phyloP scores from a whole-genome alignment of 176 grass and related monocot genomes.

The Alloteropsis semialata region DNA sequence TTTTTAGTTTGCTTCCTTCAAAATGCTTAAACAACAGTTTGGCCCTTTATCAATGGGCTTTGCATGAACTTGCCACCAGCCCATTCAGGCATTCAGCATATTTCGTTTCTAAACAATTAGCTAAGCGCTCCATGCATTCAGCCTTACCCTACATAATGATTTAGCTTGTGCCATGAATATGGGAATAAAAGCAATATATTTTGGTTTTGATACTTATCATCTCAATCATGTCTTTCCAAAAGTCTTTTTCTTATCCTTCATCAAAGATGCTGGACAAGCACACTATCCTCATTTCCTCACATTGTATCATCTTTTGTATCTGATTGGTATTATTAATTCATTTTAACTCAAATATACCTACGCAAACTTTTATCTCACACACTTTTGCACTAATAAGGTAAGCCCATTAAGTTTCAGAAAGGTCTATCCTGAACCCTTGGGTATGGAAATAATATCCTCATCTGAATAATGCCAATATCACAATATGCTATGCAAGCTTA shows the following conservation, averaged over 20 bases:
- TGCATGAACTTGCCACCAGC: not conserved
- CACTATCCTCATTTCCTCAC: not conserved
- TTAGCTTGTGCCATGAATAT: not conserved
- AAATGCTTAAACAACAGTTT: conserved; percentile 9
- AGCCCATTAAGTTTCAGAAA: conserved; percentile 17
- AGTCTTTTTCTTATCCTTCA: conserved; percentile 11
- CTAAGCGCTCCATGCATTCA: conserved; percentile 16
- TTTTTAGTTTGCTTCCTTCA: conserved; percentile 17
- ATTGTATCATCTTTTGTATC: conserved; percentile 6
- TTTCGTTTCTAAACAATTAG: not conserved
- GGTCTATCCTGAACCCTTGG: not conserved
- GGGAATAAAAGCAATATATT: not conserved
- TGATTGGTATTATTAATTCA: not conserved
- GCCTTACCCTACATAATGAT: not conserved
- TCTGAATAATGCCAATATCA: not conserved
- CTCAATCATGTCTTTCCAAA: not conserved
- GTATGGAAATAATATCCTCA: not conserved
- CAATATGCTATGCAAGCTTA: not conserved
- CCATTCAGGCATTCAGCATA: not conserved
- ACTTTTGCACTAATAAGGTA: conserved; percentile 1
- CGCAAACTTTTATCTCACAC: conserved; percentile 7
- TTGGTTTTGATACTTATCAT: not conserved
- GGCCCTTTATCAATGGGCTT: conserved; percentile 11
- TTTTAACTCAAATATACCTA: conserved; percentile 3
- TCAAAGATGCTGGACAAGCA: not conserved